A percentile compares a stretch with the other conserved stretches of the same genome.
These are phyloP conservation scores for Ascobolus immersus DNA, from an alignment of 495 filamentous ascomycete genomes.

Conservation along the genomic window DNA sequence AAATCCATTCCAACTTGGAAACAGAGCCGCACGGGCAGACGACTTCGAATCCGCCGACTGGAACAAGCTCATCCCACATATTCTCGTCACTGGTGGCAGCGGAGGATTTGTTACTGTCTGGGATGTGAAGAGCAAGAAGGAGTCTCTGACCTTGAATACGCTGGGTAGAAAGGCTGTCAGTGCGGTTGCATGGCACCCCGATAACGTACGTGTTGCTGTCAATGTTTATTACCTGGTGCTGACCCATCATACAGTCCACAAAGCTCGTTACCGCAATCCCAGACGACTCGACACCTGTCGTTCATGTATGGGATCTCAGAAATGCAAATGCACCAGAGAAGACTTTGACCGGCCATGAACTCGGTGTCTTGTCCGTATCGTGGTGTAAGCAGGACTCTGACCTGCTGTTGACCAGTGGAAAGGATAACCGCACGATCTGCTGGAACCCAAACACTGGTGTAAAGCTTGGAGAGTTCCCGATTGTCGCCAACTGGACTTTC, in stretches of 20 bases:
- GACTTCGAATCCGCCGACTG: conserved; percentile 90
- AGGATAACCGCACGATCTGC: conserved; percentile 82
- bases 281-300: conserved; percentile 65
- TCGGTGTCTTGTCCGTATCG: conserved; percentile 76
- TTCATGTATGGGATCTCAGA: conserved; percentile 79
- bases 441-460: conserved; percentile 90
- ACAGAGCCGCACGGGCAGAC: conserved; percentile 61
- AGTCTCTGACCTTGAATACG: conserved; percentile 85
- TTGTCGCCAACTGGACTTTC: conserved; percentile 97
- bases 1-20: conserved; percentile 72
- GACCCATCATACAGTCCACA: conserved; percentile 28
- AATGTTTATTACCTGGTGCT: conserved; percentile 7
- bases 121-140: conserved; percentile 93
- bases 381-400: conserved; percentile 89
- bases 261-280: conserved; percentile 84
- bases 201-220: conserved; percentile 24
- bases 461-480: conserved; percentile 71
- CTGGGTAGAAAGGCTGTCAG: conserved; percentile 76
- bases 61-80: conserved; percentile 96
- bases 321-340: conserved; percentile 90
- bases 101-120: conserved; percentile 94
- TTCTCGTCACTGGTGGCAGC: conserved; percentile 77
- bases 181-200: conserved; percentile 89
- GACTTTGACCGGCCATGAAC: conserved; percentile 67
- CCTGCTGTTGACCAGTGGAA: conserved; percentile 77